These are phyloP conservation scores for Solanum hybrid DNA, from an alignment of 305 asterid genomes.

Conservation along the genomic window DNA sequence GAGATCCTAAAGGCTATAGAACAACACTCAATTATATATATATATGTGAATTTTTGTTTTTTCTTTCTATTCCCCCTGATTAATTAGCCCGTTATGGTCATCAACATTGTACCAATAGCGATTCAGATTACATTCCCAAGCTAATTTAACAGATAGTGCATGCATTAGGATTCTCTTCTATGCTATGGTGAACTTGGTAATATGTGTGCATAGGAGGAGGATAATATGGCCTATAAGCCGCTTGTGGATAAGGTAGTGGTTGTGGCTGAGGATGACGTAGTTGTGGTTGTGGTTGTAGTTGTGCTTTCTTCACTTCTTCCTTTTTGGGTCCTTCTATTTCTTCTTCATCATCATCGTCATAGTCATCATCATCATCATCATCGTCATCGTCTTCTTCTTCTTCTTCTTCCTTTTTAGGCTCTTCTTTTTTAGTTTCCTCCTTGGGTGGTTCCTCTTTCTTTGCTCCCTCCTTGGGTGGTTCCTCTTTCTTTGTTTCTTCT, in stretches of 20 bases:
- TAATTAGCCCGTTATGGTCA: background rate
- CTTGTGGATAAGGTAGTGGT: conserved; percentile 3
- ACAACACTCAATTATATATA: background rate
- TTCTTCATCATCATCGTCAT: conserved; percentile 33
- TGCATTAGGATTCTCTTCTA: conserved; percentile 76
- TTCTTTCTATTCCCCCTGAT: conserved; percentile 44
- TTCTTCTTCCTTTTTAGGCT: conserved; percentile 33
- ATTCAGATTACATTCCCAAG: background rate
- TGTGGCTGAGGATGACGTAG: background rate
- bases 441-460: conserved; percentile 19
- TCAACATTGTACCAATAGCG: background rate
- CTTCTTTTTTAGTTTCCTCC: conserved; percentile 34
- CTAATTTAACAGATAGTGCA: conserved; percentile 42
- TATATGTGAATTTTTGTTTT: conserved; percentile 40
- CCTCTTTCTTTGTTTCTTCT: conserved; percentile 34
- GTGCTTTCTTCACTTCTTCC: conserved; percentile 31
- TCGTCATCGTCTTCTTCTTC: conserved; percentile 26
- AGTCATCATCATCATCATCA: conserved; percentile 26
- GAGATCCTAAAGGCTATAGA: background rate
- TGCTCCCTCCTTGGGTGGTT: conserved; percentile 32
- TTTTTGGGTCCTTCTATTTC: conserved; percentile 12
- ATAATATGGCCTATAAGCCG: conserved; percentile 46
- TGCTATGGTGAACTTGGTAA: conserved; percentile 45
- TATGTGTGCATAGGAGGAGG: conserved; percentile 58
- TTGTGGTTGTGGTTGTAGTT: background rate